Base-by-base conservation (phyloP, 2,329 filamentous ascomycete species). In the Thielaviopsis ethacetica region DNA sequence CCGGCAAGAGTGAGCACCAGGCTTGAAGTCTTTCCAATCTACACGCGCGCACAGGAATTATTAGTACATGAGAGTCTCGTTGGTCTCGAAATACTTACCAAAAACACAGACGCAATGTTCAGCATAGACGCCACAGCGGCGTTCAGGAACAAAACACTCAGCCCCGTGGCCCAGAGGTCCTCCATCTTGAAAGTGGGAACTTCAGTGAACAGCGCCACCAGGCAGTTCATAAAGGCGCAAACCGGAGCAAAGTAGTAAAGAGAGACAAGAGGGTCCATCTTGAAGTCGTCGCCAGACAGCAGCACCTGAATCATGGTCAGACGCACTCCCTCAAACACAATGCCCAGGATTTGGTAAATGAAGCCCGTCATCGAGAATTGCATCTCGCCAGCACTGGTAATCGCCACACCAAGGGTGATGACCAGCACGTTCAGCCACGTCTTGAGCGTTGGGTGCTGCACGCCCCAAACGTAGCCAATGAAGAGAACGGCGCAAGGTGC, bases 191-290 rank as follows among this genome's bases (percentile, higher is more conserved):
- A 81, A 44, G 68, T 74, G 41, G 80, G 80, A 1, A 85, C 69
- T 71, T 94, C 88, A n/a, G 81, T 75, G 64, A 86, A 74, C 60
- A 88, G 69, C 62, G 85, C 82, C 38, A 88, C 81, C 44, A 85
- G 65, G 59, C 85, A 75, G 72, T 94, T 94, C 83, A 90, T 89
- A 65, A 84, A 71, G 54, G 87, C 86, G 71, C 88, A 94, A 54
- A 89, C 83, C 5, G 88, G 88, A 0, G 88, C 89, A 68, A 88
- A 94, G 76, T 94, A 94, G 77, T 94, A 94, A 22, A 94, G 79
- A 34, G 86, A 88, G 62, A 93, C 88, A 41, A 95, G 78, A 41
- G 88, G 88, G 67, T 93, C 87, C 88, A 94, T 93, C 75, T 88
- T 88, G 73, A 86, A 70, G 52, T 89, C 86, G 56, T 85, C 79